phyloP scores from a whole-genome alignment of 805 yeast species.

The Ogataea henricii region DNA sequence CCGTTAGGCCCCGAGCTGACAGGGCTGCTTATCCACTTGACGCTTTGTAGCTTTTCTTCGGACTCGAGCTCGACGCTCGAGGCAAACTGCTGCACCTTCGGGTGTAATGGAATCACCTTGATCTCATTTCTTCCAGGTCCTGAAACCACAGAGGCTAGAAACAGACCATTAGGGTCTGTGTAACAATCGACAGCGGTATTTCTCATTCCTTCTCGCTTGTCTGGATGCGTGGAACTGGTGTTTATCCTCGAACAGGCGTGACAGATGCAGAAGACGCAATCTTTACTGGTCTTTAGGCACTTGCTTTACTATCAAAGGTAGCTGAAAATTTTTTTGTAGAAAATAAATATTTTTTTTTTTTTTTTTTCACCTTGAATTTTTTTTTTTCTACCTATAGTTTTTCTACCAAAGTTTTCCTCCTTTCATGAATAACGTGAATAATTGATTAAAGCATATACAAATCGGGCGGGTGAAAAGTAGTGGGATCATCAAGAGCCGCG shows the following conservation, averaged over 20 bases:
- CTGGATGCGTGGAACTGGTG: neutral
- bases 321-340: slow-evolving; percentile 2
- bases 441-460: neutral
- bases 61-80: slow-evolving; percentile 43
- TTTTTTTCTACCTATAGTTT: neutral
- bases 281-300: neutral
- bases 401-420: neutral
- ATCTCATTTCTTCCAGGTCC: slow-evolving; percentile 50
- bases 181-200: slow-evolving; percentile 19
- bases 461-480: too few species aligned
- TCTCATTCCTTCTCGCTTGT: slow-evolving; percentile 8
- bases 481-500: neutral
- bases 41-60: slow-evolving; percentile 37
- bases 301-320: neutral
- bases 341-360: neutral
- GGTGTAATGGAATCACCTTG: slow-evolving; percentile 39
- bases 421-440: neutral
- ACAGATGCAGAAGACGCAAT: neutral
- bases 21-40: slow-evolving; percentile 12
- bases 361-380: neutral
- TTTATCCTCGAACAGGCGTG: neutral
- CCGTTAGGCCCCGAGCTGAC: slow-evolving; percentile 1
- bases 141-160: slow-evolving; percentile 38
- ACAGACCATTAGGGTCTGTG: slow-evolving; percentile 20
- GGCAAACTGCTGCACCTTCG: slow-evolving; percentile 25